These are phyloP conservation scores for Aureobasidium sp. DNA, from an alignment of 2,329 filamentous ascomycete genomes.

Conservation along the genomic window DNA sequence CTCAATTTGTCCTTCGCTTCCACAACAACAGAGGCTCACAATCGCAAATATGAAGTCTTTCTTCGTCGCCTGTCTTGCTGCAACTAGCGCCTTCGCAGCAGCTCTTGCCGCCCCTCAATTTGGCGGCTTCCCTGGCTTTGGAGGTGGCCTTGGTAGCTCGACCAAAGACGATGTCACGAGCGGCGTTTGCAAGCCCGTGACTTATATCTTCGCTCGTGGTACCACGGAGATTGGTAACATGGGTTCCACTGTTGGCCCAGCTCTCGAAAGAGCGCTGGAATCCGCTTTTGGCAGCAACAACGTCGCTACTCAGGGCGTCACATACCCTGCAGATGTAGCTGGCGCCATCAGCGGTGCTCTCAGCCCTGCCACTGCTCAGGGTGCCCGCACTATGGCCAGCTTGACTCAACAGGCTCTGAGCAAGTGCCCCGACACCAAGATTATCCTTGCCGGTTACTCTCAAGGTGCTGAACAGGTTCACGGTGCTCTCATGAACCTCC, in stretches of 20 bases:
- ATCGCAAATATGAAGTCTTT: neutral
- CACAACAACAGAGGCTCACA: neutral
- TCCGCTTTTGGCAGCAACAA: slow-evolving; percentile 14
- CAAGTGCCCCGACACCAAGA: slow-evolving; percentile 18
- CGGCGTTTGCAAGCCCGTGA: slow-evolving; percentile 36
- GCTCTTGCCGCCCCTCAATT: slow-evolving; percentile 2
- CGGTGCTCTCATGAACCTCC: slow-evolving; percentile 12
- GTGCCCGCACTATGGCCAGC: slow-evolving; percentile 15
- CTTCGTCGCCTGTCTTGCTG: slow-evolving; percentile 7
- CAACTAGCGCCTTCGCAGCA: slow-evolving; percentile 3
- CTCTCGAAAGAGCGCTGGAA: slow-evolving; percentile 16
- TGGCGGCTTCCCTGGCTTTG: neutral
- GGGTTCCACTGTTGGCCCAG: slow-evolving; percentile 17
- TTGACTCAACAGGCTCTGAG: slow-evolving; percentile 13
- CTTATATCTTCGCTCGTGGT: slow-evolving; percentile 48
- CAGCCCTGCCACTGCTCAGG: slow-evolving; percentile 11
- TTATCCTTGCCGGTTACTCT: slow-evolving; percentile 18
- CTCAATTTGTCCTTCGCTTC: neutral
- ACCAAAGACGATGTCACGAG: slow-evolving; percentile 18
- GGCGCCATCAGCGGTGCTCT: slow-evolving; percentile 13
- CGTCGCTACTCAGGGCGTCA: slow-evolving; percentile 17
- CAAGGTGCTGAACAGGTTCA: slow-evolving; percentile 18
- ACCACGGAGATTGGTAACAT: slow-evolving; percentile 47
- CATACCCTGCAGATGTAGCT: slow-evolving; percentile 16
- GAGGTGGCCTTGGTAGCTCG: neutral